Evolutionary conservation across 306 rosid genomes (phyloP), one percentile per base, ranked within the genome.

Genomic region (Castanopsis chinensis): DNA sequence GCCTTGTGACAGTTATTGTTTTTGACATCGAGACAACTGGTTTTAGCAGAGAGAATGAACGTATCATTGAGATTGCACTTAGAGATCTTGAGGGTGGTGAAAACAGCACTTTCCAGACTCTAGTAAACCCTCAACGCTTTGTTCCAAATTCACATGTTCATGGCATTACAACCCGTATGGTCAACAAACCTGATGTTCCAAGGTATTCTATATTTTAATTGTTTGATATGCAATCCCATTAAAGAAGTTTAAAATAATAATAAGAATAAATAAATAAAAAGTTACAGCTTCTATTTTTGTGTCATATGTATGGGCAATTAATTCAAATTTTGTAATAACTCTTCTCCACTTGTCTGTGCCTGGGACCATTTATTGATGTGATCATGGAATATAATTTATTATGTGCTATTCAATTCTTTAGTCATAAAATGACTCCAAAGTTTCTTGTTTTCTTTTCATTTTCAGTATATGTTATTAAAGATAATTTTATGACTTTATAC

Each of bases 21-120:
- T 91, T 95, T 70, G 98, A 95, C 76, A 75, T 82, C 57, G 99
- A 95, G 76, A 95, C 99, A 65, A 91, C 97, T 19, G 99, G 98
- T 64, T 71, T 95, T 7, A 79, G 86, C 79, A 81, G 91, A 90
- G 83, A 73, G 54, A 60, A 58, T 0, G 96, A 80, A 4, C 70
- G 97, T 79, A 90, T 93, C 57, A 81, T 95, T 76, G 98, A 95
- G 87, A 78, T 95, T 73, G 99, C 91, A 51, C 76, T 91, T 81
- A 91, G 88, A 79, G 97, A 86, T 87, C 98, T 93, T 80, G 79
- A 75, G 25, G 99, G 99, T 18, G 99, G 99, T 79, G 84, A 85
- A 51, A 87, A 91, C 58, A 95, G 99, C 88, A 90, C 97, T 70
- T 93, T 95, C 82, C 91, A 92, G 83, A 90, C 99, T 60, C 86